Evolutionary conservation across 116 monocot species (phyloP).

Genomic region (Zostera marina): DNA sequence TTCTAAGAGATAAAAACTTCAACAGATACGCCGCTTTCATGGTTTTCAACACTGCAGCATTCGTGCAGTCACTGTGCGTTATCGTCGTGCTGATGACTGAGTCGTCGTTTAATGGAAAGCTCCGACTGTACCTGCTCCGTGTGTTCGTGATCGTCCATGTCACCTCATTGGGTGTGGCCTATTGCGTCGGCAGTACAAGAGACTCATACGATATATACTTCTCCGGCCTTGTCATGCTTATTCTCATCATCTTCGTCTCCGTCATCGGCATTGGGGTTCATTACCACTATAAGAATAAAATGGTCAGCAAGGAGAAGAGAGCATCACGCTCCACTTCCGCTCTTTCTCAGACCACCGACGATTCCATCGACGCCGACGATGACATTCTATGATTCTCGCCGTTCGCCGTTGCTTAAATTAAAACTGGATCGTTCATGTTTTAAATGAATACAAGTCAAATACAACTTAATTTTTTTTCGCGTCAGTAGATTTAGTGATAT

Average conservation of each 20-base stretch:
- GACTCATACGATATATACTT: conserved; percentile 14
- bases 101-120: conserved; percentile 12
- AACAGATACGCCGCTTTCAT: conserved; percentile 9
- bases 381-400: no score
- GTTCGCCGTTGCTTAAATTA: no score
- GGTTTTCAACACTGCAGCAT: conserved; percentile 11
- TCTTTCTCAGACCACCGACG: no score
- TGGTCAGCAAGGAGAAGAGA: neutral
- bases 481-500: no score
- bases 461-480: no score
- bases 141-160: conserved; percentile 8
- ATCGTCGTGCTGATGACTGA: conserved; percentile 15
- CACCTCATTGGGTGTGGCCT: conserved; percentile 8
- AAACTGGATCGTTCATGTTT: no score
- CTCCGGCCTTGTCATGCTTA: conserved; percentile 5
- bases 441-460: no score
- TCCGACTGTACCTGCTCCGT: conserved; percentile 13
- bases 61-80: conserved; percentile 10
- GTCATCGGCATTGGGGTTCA: conserved; percentile 4
- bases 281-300: conserved; percentile 7
- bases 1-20: conserved; percentile 16
- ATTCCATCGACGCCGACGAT: no score
- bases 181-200: conserved; percentile 10
- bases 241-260: neutral
- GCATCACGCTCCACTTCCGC: neutral